Base-by-base conservation (phyloP, 306 rosid species). In the Ormosia semicastrata region DNA sequence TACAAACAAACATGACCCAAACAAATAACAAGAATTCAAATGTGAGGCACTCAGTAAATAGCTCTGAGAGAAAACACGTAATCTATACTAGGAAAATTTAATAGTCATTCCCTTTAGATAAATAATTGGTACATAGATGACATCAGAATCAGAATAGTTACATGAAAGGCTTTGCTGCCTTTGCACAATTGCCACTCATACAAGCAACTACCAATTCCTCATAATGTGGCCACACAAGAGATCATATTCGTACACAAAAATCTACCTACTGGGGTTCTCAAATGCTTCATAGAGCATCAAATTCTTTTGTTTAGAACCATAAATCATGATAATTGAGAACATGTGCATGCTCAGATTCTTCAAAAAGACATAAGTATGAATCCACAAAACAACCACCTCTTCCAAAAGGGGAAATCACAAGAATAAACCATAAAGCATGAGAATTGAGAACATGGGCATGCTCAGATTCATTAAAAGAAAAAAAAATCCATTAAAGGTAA, bases 301-400 rank as follows among this genome's bases (percentile, higher is more conserved):
- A 49, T 49, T 78, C 5, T 3, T 40, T 24, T 50, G 39, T 44
- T 3, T 44, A 6, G 39, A 34, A 15, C 34, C 8, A 64, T 11
- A 36, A 18, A 74, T 24, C 34, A 49, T 2, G 14, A 8, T 8
- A 62, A 57, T 71, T 70, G 32, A 62, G 12, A 62, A 52, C 47
- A 60, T 13, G 81, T 17, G 63, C 10, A 67, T 67, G 46, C 44
- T 63, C 40, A 50, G 44, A 73, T 59, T 78, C 85, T 79, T 5
- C 53, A 75, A 24, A 47, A 73, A 34, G 2, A 8, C 63, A 57
- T 9, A 39, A 46, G n/a, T 8, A 47, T 24, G 24, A 24, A 24
- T 24, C 24, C 24, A 24, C 24, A 24, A 24, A 24, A 24, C 24
- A 24, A 24, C 24, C 24, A 24, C 24, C 24, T 24, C 0, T 24